Percentiles rank a stretch among this genome's conserved stretches.
Conservation (phyloP, 2,329 filamentous ascomycete genomes). For the Aspergillus puulaauensis region DNA sequence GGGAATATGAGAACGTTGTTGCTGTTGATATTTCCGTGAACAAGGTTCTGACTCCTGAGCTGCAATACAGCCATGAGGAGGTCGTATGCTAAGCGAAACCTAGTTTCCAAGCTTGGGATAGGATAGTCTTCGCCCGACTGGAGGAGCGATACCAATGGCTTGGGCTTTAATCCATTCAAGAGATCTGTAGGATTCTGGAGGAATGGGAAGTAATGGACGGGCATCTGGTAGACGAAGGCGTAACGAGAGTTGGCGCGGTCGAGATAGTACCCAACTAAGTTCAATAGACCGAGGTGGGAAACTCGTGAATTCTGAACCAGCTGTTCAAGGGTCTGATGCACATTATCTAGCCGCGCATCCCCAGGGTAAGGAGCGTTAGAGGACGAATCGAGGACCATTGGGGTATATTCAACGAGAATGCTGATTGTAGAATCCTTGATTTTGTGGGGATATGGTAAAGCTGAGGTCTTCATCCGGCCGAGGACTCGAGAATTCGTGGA, state of each 20-base stretch:
- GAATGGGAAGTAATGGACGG: constrained; percentile 48
- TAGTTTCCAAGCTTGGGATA: constrained; percentile 59
- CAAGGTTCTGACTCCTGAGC: constrained; percentile 55
- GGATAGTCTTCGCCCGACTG: constrained; percentile 43
- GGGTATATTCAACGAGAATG: constrained; percentile 43
- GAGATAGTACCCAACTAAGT: constrained; percentile 53
- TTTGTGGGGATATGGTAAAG: constrained; percentile 33
- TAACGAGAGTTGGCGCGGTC: constrained; percentile 59
- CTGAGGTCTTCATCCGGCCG: constrained; percentile 40
- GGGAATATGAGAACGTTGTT: constrained; percentile 62
- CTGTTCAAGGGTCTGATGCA: constrained; percentile 40
- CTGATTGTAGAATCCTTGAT: constrained; percentile 38
- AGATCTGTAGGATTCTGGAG: constrained; percentile 40
- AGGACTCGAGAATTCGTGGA: constrained; percentile 43
- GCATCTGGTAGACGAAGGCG: constrained; percentile 61
- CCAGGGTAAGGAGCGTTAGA: constrained; percentile 28
- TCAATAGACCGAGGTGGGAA: constrained; percentile 42
- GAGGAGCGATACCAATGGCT: constrained; percentile 44
- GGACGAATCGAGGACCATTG: constrained; percentile 39
- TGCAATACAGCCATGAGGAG: constrained; percentile 57
- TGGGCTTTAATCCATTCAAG: constrained; percentile 38
- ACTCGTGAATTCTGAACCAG: constrained; percentile 43
- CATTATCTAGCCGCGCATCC: constrained; percentile 33
- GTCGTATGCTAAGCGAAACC: constrained; percentile 62
- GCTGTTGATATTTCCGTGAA: constrained; percentile 65